Conservation (phyloP, 148 eudicot genomes). For the Rhododendron ovatum region DNA sequence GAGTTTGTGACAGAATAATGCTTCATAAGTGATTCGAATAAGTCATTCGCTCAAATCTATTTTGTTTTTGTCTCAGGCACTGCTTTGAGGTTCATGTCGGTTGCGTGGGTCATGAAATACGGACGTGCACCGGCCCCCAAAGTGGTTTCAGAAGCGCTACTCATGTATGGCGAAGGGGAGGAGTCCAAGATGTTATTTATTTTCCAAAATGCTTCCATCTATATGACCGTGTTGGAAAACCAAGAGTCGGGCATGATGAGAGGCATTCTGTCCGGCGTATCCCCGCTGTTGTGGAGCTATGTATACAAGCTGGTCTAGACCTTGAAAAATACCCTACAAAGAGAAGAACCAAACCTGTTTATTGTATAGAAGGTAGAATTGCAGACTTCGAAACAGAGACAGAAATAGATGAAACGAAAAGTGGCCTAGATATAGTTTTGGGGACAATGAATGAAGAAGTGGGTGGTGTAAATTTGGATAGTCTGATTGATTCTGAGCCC, state of each 20-base stretch:
- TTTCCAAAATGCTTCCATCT: conserved; percentile 61
- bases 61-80: conserved; percentile 25
- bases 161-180: conserved; percentile 51
- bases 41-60: not conserved
- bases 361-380: conserved; percentile 57
- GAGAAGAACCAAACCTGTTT: conserved; percentile 59
- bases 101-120: conserved; percentile 53
- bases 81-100: conserved; percentile 68
- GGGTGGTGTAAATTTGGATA: conserved; percentile 4
- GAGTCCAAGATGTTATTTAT: conserved; percentile 37
- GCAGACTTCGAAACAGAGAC: conserved; percentile 44
- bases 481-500: conserved; percentile 17
- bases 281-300: conserved; percentile 57
- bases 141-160: conserved; percentile 50
- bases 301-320: conserved; percentile 62
- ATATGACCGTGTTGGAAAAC: conserved; percentile 51
- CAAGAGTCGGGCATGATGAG: conserved; percentile 53
- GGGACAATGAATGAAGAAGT: not conserved
- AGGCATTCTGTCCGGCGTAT: conserved; percentile 31
- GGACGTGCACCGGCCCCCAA: conserved; percentile 54
- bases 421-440: not conserved
- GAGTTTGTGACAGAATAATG: not conserved
- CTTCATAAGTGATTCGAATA: not conserved
- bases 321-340: conserved; percentile 39
- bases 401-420: conserved; percentile 8